Evolutionary conservation across 768 basidiomycete species (phyloP).

Genomic region (Psilocybe subaeruginosa): DNA sequence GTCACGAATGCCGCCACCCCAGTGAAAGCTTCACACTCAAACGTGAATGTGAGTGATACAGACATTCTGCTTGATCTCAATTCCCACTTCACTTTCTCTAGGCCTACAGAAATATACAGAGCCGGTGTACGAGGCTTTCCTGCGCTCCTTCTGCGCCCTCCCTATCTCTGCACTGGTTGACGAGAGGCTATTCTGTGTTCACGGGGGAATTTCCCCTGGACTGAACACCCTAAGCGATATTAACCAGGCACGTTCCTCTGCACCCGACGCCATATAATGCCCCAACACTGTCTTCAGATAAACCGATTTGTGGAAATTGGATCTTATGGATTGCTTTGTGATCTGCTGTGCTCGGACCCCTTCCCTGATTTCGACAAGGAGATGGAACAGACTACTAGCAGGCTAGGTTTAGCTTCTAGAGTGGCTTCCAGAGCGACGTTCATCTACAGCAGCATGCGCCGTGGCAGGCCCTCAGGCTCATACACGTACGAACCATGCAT

Average conservation of each 20-base stretch:
- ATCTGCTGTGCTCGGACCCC: constrained; percentile 96
- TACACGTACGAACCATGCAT: constrained; percentile 37
- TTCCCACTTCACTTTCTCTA: constrained; percentile 28
- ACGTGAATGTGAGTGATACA: constrained; percentile 75
- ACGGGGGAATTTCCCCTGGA: constrained; percentile 92
- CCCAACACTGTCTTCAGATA: constrained; percentile 50
- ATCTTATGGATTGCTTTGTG: constrained; percentile 88
- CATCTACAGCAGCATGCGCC: too few species aligned
- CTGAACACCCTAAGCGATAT: constrained; percentile 76
- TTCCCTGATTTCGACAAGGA: constrained; percentile 90
- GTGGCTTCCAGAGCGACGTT: too few species aligned
- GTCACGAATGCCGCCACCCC: constrained; percentile 96
- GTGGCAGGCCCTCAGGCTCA: too few species aligned
- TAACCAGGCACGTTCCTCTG: constrained; percentile 15
- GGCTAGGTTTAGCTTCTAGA: too few species aligned
- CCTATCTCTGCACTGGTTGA: constrained; percentile 94
- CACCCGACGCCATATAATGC: neutral
- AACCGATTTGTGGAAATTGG: constrained; percentile 95
- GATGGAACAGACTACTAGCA: constrained; percentile 39
- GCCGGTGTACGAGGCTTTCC: constrained; percentile 89
- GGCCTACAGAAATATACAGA: constrained; percentile 90
- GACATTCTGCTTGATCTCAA: neutral
- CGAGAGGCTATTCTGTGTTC: constrained; percentile 94
- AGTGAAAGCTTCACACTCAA: constrained; percentile 99
- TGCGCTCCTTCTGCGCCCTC: constrained; percentile 86